These are phyloP conservation scores for Lactarius trivialis DNA, from an alignment of 768 basidiomycete genomes.

Conservation along the genomic window DNA sequence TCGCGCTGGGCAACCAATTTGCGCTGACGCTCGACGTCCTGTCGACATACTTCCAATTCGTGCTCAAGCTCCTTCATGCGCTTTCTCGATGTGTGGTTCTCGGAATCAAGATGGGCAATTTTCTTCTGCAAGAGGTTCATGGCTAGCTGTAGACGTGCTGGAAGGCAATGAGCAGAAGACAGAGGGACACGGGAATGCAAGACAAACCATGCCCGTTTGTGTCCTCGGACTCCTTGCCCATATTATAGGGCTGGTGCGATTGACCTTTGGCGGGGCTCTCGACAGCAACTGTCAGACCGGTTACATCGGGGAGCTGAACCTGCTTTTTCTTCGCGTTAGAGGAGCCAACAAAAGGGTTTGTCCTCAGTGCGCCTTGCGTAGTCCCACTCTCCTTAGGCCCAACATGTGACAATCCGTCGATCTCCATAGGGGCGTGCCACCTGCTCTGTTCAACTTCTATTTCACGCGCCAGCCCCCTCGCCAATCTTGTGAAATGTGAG, in stretches of 20 bases:
- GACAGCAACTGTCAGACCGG: slow-evolving; percentile 74
- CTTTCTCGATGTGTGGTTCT: slow-evolving; percentile 74
- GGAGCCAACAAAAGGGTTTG: slow-evolving; percentile 24
- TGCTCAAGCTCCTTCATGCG: slow-evolving; percentile 82
- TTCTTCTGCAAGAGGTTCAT: slow-evolving; percentile 60
- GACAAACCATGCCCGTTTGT: slow-evolving; percentile 59
- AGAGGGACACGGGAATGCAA: neutral
- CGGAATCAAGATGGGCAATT: slow-evolving; percentile 66
- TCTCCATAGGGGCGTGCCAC: slow-evolving; percentile 12
- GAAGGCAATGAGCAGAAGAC: neutral
- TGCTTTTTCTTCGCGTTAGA: slow-evolving; percentile 4
- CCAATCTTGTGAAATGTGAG: slow-evolving; percentile 57
- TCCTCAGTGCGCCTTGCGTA: slow-evolving; percentile 6
- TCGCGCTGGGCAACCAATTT: slow-evolving; percentile 55
- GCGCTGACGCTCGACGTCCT: slow-evolving; percentile 67
- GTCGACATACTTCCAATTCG: slow-evolving; percentile 78
- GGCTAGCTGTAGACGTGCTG: slow-evolving; percentile 57
- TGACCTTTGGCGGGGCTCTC: slow-evolving; percentile 61
- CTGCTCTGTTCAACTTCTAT: slow-evolving; percentile 38
- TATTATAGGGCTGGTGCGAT: slow-evolving; percentile 41
- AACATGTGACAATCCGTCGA: slow-evolving; percentile 1
- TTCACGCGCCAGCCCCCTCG: slow-evolving; percentile 49
- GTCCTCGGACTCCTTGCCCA: slow-evolving; percentile 35
- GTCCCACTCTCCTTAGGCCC: neutral
- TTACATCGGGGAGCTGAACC: slow-evolving; percentile 72